Base-by-base conservation (phyloP, 2,329 filamentous ascomycete genomes). In the Rasamsonia emersonii region DNA sequence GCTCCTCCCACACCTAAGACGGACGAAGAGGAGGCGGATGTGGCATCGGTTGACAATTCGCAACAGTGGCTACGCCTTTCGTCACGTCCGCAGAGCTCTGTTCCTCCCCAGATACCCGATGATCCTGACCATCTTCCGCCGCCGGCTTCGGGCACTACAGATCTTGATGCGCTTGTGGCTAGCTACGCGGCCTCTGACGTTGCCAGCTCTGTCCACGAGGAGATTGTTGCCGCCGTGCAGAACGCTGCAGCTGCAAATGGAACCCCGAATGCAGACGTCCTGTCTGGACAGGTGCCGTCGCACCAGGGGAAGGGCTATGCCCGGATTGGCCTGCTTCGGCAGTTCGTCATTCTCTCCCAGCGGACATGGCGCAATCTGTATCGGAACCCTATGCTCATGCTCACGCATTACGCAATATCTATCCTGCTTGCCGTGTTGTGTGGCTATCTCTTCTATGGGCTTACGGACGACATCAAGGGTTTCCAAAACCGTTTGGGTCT, bases 321-420 rank as follows among this genome's bases (percentile, higher is more conserved):
- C 36, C 84, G 91, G 37, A 72, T 95, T 36, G 79, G 89, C 28
- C 79, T 88, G 44, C 49, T 73, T 6, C 72, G 80, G 25, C 91
- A 98, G 58, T 96, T 98, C 59, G 53, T 79, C 33, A 95, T 98
- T 46, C 68, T 98, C 9, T 93, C 89, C 0, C 73, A 79, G 48
- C 77, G 91, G 27, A 98, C 91, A 0, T 98, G 89, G 89, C 86
- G 83, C 53, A 98, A 98, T 53, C 71, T 98, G 5, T 96, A 98
- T 65, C 79, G 91, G 36, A 95, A 98, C 56, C 91, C 91, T 1
- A 88, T 96, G 75, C 68, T 98, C 38, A 98, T 98, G 91, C 73
- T 98, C 36, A 95, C 88, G 0, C 91, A 98, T 61, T 98, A 96
- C 54, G 91, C 91, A 21, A 96, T 95, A 45, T 86, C 91, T 5